phyloP scores from a whole-genome alignment of 805 yeast species.

The Cyberlindnera petersonii region DNA sequence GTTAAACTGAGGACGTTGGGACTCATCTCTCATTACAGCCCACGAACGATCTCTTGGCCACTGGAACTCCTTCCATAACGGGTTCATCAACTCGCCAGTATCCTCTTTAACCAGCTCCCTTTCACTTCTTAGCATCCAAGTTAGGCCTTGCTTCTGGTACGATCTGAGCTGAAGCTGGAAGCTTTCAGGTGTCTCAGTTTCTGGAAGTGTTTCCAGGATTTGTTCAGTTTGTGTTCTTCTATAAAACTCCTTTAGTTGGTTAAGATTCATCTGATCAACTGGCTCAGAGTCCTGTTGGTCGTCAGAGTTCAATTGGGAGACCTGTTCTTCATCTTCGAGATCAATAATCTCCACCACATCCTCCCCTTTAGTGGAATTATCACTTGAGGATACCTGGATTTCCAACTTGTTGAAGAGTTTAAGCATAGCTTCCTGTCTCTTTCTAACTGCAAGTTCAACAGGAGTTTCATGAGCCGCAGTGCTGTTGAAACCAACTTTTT shows the following conservation, averaged over 20 bases:
- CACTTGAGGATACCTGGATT: conserved; percentile 20
- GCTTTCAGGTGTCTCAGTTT: conserved; percentile 45
- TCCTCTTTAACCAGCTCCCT: conserved; percentile 43
- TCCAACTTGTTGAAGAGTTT: conserved; percentile 50
- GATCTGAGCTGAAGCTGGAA: conserved; percentile 60
- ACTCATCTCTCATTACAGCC: conserved; percentile 29
- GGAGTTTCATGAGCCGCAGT: conserved; percentile 42
- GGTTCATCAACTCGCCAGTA: conserved; percentile 62
- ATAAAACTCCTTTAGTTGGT: conserved; percentile 75
- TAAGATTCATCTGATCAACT: conserved; percentile 48
- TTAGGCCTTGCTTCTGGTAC: conserved; percentile 80
- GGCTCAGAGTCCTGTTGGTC: conserved; percentile 14
- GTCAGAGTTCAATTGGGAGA: conserved; percentile 13
- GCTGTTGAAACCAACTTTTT: conserved; percentile 11
- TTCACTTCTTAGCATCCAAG: conserved; percentile 88
- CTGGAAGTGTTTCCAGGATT: conserved; percentile 54
- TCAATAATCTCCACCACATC: conserved; percentile 30
- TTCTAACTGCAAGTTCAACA: conserved; percentile 47
- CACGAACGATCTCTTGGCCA: conserved; percentile 63
- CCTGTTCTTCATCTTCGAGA: conserved; percentile 34
- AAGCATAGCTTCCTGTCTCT: conserved; percentile 52
- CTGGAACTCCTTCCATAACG: conserved; percentile 73
- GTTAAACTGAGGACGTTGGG: conserved; percentile 10
- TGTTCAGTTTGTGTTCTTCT: conserved; percentile 63
- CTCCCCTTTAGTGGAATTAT: conserved; percentile 13